Percentiles rank a stretch among this genome's conserved stretches.
Conservation (phyloP, 495 filamentous ascomycete genomes). For the Neurospora sp. region DNA sequence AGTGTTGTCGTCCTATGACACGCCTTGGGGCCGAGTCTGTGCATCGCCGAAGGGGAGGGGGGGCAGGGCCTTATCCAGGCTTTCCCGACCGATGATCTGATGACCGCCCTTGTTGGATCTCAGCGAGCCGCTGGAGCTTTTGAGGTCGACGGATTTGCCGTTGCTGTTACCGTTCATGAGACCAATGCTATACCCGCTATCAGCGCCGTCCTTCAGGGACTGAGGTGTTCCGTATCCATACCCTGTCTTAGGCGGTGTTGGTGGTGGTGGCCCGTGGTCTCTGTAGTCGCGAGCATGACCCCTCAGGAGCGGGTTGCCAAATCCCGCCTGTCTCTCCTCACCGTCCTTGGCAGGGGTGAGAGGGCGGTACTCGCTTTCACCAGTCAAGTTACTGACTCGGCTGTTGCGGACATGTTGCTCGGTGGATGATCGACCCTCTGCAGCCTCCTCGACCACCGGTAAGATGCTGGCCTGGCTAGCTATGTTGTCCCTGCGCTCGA, state of each 20-base stretch:
- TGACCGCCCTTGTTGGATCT: constrained; percentile 15
- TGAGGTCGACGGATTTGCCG: constrained; percentile 8
- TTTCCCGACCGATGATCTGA: constrained; percentile 27
- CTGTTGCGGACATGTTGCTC: constrained; percentile 32
- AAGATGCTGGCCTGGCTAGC: constrained; percentile 54
- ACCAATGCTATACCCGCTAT: constrained; percentile 24
- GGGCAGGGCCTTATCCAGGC: constrained; percentile 46
- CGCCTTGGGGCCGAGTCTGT: background rate
- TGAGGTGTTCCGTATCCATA: constrained; percentile 10
- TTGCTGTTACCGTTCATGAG: background rate
- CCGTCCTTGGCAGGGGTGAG: constrained; percentile 30
- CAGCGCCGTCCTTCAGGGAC: constrained; percentile 29
- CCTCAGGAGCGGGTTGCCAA: constrained; percentile 28
- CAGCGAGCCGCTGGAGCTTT: constrained; percentile 17
- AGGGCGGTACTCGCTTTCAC: constrained; percentile 32
- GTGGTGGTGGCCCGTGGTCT: constrained; percentile 23
- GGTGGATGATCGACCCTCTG: constrained; percentile 65
- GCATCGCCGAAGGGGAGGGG: constrained; percentile 31
- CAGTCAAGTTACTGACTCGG: constrained; percentile 23
- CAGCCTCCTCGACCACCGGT: constrained; percentile 89
- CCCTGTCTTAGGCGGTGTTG: constrained; percentile 34
- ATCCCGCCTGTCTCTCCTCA: constrained; percentile 31
- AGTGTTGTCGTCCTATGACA: constrained; percentile 13
- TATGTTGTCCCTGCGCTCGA: constrained; percentile 41
- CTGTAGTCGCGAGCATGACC: constrained; percentile 27